Conservation (phyloP, 768 basidiomycete genomes). For the Pisolithus orientalis region DNA sequence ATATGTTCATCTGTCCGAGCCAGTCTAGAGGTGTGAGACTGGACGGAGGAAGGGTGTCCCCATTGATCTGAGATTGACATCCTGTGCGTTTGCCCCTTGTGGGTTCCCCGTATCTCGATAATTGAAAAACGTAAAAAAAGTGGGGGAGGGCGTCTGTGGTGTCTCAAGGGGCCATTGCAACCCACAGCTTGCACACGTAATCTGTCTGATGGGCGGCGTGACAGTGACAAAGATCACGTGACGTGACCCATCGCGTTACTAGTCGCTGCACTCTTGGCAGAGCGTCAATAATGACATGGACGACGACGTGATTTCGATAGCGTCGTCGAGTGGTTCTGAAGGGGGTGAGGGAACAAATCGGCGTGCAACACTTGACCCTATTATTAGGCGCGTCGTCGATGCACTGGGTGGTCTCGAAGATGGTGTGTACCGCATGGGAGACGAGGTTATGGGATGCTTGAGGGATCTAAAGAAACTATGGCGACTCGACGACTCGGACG, state of each 20-base stretch:
- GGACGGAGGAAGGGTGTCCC: too few species aligned
- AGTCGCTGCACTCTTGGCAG: not conserved
- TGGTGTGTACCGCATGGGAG: slow-evolving; percentile 66
- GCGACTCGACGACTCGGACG: slow-evolving; percentile 95
- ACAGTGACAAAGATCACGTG: slow-evolving; percentile 17
- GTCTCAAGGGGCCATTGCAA: too few species aligned
- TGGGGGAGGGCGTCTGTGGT: too few species aligned
- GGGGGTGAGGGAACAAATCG: slow-evolving; percentile 29
- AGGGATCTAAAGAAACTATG: slow-evolving; percentile 94
- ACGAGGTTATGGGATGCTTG: slow-evolving; percentile 77
- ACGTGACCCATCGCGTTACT: slow-evolving; percentile 21
- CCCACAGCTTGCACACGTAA: too few species aligned
- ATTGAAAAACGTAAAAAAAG: too few species aligned
- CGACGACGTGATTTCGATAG: slow-evolving; percentile 31
- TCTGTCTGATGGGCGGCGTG: not conserved
- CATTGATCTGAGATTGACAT: too few species aligned
- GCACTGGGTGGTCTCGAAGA: slow-evolving; percentile 75
- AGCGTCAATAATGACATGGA: slow-evolving; percentile 1
- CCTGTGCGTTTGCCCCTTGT: too few species aligned
- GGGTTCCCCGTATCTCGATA: too few species aligned
- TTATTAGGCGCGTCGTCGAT: slow-evolving; percentile 69
- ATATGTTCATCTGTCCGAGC: too few species aligned
- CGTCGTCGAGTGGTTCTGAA: slow-evolving; percentile 21
- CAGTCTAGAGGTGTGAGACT: too few species aligned
- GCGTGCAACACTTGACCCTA: slow-evolving; percentile 55